phyloP scores from a whole-genome alignment of 2,329 filamentous ascomycete genomes.

The Fusarium gaditjirri region DNA sequence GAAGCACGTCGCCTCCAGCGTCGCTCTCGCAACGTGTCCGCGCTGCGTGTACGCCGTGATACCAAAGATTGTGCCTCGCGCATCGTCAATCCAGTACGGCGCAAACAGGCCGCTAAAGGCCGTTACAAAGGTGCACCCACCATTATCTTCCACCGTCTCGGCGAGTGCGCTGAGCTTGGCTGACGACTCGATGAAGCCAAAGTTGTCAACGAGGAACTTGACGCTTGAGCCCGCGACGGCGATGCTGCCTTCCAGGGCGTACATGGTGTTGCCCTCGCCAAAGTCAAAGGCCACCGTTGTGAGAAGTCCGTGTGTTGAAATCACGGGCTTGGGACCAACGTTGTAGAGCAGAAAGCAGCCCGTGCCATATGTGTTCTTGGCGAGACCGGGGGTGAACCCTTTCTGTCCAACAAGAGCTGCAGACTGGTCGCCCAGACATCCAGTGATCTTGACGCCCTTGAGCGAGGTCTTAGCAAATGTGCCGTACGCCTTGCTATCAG shows the following conservation, averaged over 20 bases:
- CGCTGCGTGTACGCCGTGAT: conserved; percentile 81
- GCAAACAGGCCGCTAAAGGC: conserved; percentile 85
- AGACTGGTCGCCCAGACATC: conserved; percentile 84
- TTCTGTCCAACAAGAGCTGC: conserved; percentile 83
- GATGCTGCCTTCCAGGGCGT: conserved; percentile 81
- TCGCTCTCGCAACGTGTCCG: conserved; percentile 82
- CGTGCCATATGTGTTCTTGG: conserved; percentile 89
- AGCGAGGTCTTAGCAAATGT: conserved; percentile 68
- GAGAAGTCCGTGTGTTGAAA: conserved; percentile 80
- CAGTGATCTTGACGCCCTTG: conserved; percentile 76
- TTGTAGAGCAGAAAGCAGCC: conserved; percentile 89
- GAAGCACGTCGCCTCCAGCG: conserved; percentile 83
- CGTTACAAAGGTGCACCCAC: conserved; percentile 81
- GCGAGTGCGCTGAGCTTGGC: conserved; percentile 58
- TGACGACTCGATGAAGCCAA: conserved; percentile 64
- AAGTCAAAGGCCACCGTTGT: conserved; percentile 84
- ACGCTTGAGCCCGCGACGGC: conserved; percentile 81
- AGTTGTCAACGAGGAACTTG: conserved; percentile 72
- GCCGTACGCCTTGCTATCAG: conserved; percentile 76
- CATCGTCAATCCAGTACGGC: conserved; percentile 88
- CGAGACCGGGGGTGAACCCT: conserved; percentile 78
- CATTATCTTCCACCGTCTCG: conserved; percentile 70
- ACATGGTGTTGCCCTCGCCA: conserved; percentile 72
- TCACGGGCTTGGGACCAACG: conserved; percentile 80
- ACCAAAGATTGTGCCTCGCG: conserved; percentile 81